Evolutionary conservation across 2,329 filamentous ascomycete genomes (phyloP).

Genomic region (Fusarium temperatum): DNA sequence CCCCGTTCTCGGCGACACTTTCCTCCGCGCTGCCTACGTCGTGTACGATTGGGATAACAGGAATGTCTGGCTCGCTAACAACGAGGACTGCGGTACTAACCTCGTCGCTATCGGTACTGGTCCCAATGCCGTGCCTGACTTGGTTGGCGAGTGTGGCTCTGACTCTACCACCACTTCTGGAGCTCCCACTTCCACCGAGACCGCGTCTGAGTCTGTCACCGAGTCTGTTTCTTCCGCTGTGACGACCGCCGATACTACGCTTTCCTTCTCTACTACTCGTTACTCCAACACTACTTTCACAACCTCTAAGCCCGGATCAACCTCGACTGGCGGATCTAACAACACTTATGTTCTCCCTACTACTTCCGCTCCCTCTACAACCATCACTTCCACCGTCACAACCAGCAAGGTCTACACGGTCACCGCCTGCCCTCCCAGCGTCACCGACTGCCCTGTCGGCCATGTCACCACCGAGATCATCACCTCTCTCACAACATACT

Average conservation of each 20-base stretch:
- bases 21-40: slow-evolving; percentile 56
- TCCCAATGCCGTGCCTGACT: slow-evolving; percentile 48
- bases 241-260: slow-evolving; percentile 14
- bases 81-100: slow-evolving; percentile 51
- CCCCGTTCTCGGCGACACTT: slow-evolving; percentile 55
- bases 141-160: slow-evolving; percentile 44
- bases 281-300: slow-evolving; percentile 31
- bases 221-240: not conserved
- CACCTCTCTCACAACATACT: slow-evolving; percentile 49
- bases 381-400: slow-evolving; percentile 44
- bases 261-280: slow-evolving; percentile 22
- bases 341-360: slow-evolving; percentile 11
- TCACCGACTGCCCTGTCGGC: slow-evolving; percentile 43
- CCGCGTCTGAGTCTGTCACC: slow-evolving; percentile 1
- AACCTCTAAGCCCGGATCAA: slow-evolving; percentile 4
- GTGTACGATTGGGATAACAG: slow-evolving; percentile 55
- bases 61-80: slow-evolving; percentile 50
- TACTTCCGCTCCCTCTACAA: slow-evolving; percentile 13
- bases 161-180: slow-evolving; percentile 27
- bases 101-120: slow-evolving; percentile 51
- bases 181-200: slow-evolving; percentile 22
- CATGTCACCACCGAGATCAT: slow-evolving; percentile 43
- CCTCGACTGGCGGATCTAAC: not conserved
- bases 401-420: slow-evolving; percentile 45
- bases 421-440: slow-evolving; percentile 44